phyloP scores from a whole-genome alignment of 345 rosid species.

The Citrus trifoliata region DNA sequence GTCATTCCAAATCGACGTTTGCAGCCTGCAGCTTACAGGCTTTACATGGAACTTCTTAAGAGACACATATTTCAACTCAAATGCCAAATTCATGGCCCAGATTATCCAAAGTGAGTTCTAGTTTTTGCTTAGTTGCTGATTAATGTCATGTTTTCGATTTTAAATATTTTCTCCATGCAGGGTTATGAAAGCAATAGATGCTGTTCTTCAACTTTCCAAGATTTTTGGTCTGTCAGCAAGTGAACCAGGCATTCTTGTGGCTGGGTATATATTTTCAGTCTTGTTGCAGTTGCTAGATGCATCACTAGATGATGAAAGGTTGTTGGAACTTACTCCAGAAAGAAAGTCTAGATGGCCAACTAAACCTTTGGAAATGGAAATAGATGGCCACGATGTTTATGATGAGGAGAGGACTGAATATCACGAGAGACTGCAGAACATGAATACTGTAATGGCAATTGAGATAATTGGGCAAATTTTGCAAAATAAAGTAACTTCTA shows the following conservation, averaged over 20 bases:
- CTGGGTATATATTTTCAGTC: slow-evolving; percentile 59
- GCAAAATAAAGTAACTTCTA: slow-evolving; percentile 62
- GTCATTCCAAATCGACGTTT: slow-evolving; percentile 57
- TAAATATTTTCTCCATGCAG: slow-evolving; percentile 36
- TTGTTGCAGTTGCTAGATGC: slow-evolving; percentile 88
- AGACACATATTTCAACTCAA: slow-evolving; percentile 57
- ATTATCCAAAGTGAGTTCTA: slow-evolving; percentile 56
- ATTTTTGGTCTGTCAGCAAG: slow-evolving; percentile 49
- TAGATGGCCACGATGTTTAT: slow-evolving; percentile 45
- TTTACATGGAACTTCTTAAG: slow-evolving; percentile 79
- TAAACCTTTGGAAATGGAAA: slow-evolving; percentile 62
- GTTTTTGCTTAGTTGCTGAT: background rate
- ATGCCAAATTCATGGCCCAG: slow-evolving; percentile 47
- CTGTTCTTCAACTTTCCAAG: slow-evolving; percentile 62
- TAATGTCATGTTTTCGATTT: background rate
- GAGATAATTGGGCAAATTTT: slow-evolving; percentile 74
- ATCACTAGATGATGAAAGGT: slow-evolving; percentile 79
- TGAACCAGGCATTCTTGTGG: slow-evolving; percentile 68
- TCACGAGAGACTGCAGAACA: slow-evolving; percentile 51
- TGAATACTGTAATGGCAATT: slow-evolving; percentile 65
- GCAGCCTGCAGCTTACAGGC: slow-evolving; percentile 73
- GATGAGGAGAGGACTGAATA: slow-evolving; percentile 48
- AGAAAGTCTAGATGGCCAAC: slow-evolving; percentile 57
- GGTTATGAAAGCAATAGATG: slow-evolving; percentile 73
- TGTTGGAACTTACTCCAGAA: slow-evolving; percentile 63